Conservation (phyloP, 1,284 basidiomycete species). For the Coniferiporia sulphurascens region DNA sequence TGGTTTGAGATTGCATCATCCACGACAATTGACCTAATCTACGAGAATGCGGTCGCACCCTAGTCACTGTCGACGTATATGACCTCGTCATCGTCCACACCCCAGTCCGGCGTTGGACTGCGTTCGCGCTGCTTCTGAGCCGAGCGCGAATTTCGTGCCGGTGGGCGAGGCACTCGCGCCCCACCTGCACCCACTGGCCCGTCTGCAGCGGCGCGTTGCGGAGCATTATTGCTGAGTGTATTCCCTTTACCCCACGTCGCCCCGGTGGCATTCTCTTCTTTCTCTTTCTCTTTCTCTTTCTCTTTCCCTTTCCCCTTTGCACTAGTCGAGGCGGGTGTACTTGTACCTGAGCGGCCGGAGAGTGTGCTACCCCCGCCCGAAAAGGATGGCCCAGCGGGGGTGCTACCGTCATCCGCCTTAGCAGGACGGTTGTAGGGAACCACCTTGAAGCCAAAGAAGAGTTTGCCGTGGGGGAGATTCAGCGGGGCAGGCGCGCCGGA, state of each 20-base stretch:
- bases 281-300: conserved; percentile 40
- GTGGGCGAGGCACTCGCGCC: conserved; percentile 42
- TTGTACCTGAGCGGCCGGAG: conserved; percentile 38
- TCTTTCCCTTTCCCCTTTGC: conserved; percentile 51
- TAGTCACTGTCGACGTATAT: conserved; percentile 72
- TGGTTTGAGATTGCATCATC: no score
- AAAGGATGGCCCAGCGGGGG: conserved; percentile 33
- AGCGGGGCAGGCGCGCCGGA: conserved; percentile 85
- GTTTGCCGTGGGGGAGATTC: conserved; percentile 86
- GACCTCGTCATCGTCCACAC: conserved; percentile 65
- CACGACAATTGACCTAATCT: no score
- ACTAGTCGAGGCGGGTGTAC: conserved; percentile 37
- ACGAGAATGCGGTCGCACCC: background rate
- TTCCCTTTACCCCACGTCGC: conserved; percentile 55
- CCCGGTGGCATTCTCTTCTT: conserved; percentile 24
- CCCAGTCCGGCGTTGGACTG: conserved; percentile 72
- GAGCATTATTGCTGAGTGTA: conserved; percentile 41
- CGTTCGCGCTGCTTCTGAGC: conserved; percentile 35
- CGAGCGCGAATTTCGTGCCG: conserved; percentile 27
- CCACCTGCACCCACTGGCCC: conserved; percentile 47
- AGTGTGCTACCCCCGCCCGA: conserved; percentile 49
- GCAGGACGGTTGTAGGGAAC: conserved; percentile 47
- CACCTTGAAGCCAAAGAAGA: conserved; percentile 91
- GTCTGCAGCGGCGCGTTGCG: conserved; percentile 30
- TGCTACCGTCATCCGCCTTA: background rate